Evolutionary conservation across 2,329 filamentous ascomycete genomes (phyloP), one percentile per base, ranked within the genome.

Genomic region (Pezicula neosporulosa): DNA sequence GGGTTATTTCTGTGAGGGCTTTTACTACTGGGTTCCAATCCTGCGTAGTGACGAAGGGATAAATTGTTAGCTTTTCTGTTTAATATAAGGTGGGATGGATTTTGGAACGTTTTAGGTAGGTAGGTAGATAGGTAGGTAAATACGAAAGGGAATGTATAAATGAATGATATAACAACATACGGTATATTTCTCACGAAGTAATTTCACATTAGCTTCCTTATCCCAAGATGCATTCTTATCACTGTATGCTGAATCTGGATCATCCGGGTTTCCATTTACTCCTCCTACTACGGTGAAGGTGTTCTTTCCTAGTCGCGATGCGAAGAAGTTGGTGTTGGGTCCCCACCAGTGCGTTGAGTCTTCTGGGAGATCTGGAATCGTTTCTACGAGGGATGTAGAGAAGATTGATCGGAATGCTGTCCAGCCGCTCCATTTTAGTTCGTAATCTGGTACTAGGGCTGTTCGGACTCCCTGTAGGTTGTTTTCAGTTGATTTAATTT

Each of bases 321-420:
- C 59, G 45, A 71, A 70, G 49, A 71, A 62, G 36, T 56, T 64
- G 3, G 60, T 63, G 15, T 63, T 60, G n/a, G 58, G 64, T 9
- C 64, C 61, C 62, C 62, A 66, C 66, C 67, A 70, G 47, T 69
- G 66, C 5, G 60, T 63, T 12, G 69, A 66, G 44, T 72, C 69
- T 10, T 64, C 59, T 2, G 68, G 68, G 3, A 69, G 55, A 21
- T 64, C 62, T 2, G 60, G 54, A 9, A 71, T 68, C 1, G 58
- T 49, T 15, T 65, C 55, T 15, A 66, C 61, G n/a, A 70, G 56
- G 12, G 63, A 63, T 6, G 62, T 53, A 44, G 66, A 63, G 43
- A 71, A 71, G 1, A 70, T 62, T 4, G 66, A 63, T 7, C 69
- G 62, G 52, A 70, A 70, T 1, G 69, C 67, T 4, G 67, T 66